phyloP scores from a whole-genome alignment of 1,284 basidiomycete species.

The Bjerkandera adusta region DNA sequence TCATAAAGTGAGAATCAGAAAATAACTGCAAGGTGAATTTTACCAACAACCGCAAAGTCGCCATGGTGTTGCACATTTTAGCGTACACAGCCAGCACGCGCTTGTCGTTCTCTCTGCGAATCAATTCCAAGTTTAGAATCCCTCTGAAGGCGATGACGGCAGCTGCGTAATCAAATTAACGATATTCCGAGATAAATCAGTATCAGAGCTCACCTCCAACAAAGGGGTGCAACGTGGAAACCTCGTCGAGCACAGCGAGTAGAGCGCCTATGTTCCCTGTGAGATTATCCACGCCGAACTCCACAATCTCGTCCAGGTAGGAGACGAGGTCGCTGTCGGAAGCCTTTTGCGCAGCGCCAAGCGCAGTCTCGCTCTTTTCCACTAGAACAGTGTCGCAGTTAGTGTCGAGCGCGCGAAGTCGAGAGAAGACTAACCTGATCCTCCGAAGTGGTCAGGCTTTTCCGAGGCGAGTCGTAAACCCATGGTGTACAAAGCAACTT shows the following conservation, averaged over 20 bases:
- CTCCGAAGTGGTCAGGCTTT: no score
- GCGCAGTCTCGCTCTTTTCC: not conserved
- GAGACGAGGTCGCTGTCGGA: not conserved
- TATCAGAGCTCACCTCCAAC: not conserved
- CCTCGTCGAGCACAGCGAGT: not conserved
- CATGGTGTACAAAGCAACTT: no score
- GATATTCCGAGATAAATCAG: not conserved
- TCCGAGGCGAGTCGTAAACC: no score
- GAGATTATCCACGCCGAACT: not conserved
- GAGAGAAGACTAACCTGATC: no score
- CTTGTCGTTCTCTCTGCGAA: not conserved
- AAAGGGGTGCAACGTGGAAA: not conserved
- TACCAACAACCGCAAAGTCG: not conserved
- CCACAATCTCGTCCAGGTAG: not conserved
- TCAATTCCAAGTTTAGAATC: not conserved
- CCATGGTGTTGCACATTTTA: constrained; percentile 1
- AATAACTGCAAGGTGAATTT: not conserved
- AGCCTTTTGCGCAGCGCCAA: not conserved
- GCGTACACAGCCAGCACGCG: not conserved
- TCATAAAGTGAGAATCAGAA: not conserved
- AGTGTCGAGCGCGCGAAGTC: no score
- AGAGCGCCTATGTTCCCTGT: not conserved
- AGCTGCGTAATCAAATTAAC: no score
- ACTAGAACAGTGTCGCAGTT: no score
- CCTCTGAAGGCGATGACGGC: not conserved